Evolutionary conservation across 805 yeast genomes (phyloP).

Genomic region (Saturnispora kantuleensis): DNA sequence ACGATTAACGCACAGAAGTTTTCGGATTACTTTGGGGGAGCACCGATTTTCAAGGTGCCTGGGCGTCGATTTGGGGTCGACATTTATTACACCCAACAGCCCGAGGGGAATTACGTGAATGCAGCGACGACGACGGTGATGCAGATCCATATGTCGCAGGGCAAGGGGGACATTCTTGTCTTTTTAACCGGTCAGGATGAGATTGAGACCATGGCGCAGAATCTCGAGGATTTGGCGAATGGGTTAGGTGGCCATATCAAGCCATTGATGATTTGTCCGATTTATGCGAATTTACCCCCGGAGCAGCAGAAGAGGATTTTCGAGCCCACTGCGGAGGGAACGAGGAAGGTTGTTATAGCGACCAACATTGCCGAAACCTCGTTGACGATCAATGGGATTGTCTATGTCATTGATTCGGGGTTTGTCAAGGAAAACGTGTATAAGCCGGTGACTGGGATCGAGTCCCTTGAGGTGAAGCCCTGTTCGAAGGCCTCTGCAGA

Average conservation of each 20-base stretch:
- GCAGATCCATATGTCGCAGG: conserved; percentile 69
- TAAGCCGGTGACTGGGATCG: conserved; percentile 84
- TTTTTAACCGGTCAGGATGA: conserved; percentile 96
- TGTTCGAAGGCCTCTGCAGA: conserved; percentile 94
- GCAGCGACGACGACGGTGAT: conserved; percentile 84
- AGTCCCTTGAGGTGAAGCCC: conserved; percentile 73
- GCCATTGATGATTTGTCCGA: conserved; percentile 69
- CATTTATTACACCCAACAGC: conserved; percentile 70
- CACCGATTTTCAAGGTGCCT: conserved; percentile 84
- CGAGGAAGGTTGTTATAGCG: conserved; percentile 84
- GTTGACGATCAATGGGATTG: conserved; percentile 91
- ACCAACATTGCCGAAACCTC: conserved; percentile 98
- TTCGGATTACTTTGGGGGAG: conserved; percentile 67
- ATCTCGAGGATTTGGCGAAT: conserved; percentile 50
- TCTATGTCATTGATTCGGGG: conserved; percentile 90
- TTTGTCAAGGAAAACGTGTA: conserved; percentile 86
- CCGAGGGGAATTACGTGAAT: conserved; percentile 84
- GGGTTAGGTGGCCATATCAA: conserved; percentile 47
- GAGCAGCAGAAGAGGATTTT: conserved; percentile 76
- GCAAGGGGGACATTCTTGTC: conserved; percentile 78
- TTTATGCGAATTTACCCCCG: conserved; percentile 83
- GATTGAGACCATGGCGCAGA: conserved; percentile 73
- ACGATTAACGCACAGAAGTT: conserved; percentile 88
- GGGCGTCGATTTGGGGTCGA: conserved; percentile 93
- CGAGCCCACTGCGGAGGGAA: conserved; percentile 71